These are phyloP conservation scores for Elongisporangium undulatum DNA, from an alignment of 352 stramenopile genomes.

Conservation along the genomic window DNA sequence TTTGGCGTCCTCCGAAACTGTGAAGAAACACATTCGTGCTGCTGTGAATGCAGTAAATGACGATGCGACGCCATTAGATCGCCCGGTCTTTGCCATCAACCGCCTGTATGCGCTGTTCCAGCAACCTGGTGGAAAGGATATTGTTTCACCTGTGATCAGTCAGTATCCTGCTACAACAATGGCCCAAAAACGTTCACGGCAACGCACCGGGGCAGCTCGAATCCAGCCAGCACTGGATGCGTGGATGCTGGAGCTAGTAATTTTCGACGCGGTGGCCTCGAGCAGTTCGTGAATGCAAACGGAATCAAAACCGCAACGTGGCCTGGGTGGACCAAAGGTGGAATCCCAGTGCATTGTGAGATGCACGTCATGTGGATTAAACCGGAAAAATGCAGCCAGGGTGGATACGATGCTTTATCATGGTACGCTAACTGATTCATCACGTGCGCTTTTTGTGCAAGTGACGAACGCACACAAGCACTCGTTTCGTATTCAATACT, in stretches of 20 bases:
- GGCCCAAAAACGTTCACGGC: slow-evolving; percentile 11
- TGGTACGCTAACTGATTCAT: slow-evolving; percentile 8
- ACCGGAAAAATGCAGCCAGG: slow-evolving; percentile 12
- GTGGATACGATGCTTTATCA: slow-evolving; percentile 19
- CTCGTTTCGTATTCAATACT: slow-evolving; percentile 12
- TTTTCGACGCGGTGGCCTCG: slow-evolving; percentile 13
- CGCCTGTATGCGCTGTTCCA: background rate
- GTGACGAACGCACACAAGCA: slow-evolving; percentile 13
- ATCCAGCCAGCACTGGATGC: slow-evolving; percentile 13
- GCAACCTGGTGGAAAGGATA: background rate
- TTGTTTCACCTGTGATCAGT: slow-evolving; percentile 5
- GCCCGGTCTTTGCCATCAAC: background rate
- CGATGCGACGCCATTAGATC: background rate
- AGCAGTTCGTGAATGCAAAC: slow-evolving; percentile 4
- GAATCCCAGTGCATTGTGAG: slow-evolving; percentile 7
- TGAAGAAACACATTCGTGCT: background rate
- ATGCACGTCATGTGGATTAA: slow-evolving; percentile 13
- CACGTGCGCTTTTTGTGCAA: slow-evolving; percentile 18
- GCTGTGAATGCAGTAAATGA: background rate
- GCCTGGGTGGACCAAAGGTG: slow-evolving; percentile 4
- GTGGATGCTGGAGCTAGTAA: slow-evolving; percentile 13
- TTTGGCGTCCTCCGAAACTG: slow-evolving; percentile 1
- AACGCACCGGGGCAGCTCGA: slow-evolving; percentile 9
- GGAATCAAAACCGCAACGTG: background rate
- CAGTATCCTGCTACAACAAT: slow-evolving; percentile 6